These are phyloP conservation scores for Holtermannia corniformis DNA, from an alignment of 768 basidiomycete genomes.

Conservation along the genomic window DNA sequence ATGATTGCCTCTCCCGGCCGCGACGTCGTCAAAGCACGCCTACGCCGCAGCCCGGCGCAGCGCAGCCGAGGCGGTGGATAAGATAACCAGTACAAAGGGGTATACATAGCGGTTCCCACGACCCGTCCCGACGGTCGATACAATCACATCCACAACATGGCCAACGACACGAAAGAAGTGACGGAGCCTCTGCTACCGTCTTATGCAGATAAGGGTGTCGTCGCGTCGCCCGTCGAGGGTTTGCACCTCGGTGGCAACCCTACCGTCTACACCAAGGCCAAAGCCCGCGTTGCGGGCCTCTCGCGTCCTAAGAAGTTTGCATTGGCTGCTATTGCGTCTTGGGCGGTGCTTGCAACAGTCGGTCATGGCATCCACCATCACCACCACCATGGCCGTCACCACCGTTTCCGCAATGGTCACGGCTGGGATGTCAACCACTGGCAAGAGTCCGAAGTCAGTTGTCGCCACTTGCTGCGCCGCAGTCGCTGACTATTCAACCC, in stretches of 20 bases:
- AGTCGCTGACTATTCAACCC: not conserved
- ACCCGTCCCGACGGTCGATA: too few species aligned
- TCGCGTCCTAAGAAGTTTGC: not conserved
- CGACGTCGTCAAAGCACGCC: too few species aligned
- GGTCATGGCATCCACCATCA: not conserved
- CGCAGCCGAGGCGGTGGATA: too few species aligned
- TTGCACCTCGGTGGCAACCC: not conserved
- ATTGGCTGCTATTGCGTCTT: too few species aligned
- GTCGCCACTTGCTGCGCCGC: not conserved
- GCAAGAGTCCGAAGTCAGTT: conserved; percentile 1
- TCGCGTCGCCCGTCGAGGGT: not conserved
- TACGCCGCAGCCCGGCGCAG: too few species aligned
- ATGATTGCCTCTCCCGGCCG: too few species aligned
- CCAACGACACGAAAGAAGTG: too few species aligned
- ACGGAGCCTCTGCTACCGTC: not conserved
- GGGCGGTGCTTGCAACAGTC: not conserved
- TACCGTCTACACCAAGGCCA: not conserved
- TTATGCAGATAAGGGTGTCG: not conserved
- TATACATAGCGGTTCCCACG: too few species aligned
- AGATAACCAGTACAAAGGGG: too few species aligned
- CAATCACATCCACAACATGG: too few species aligned
- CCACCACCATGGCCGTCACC: conserved; percentile 1
- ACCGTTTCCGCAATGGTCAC: not conserved
- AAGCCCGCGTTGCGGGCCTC: not conserved
- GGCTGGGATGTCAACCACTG: not conserved